Percentiles rank a stretch among this genome's conserved stretches.
phyloP scores from a whole-genome alignment of 1,284 basidiomycete species.

The Phylloporus sp. region DNA sequence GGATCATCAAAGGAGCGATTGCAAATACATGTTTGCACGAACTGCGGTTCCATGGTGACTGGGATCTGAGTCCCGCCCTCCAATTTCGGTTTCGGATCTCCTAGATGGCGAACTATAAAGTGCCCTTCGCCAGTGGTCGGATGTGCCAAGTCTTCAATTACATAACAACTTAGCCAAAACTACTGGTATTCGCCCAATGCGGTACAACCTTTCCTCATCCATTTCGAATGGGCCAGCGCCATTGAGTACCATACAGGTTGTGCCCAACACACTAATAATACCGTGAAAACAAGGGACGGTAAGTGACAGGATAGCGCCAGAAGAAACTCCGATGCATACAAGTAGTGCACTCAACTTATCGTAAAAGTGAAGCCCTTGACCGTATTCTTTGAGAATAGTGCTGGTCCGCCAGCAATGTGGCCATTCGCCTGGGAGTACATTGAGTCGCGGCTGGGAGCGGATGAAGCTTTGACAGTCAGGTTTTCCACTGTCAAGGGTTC shows the following conservation, averaged over 20 bases:
- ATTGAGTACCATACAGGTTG: constrained; percentile 49
- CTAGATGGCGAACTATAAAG: too few relatives aligned
- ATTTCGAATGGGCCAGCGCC: too few relatives aligned
- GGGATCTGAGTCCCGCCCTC: too few relatives aligned
- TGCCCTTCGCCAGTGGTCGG: too few relatives aligned
- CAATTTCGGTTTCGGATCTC: too few relatives aligned
- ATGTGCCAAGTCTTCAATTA: too few relatives aligned
- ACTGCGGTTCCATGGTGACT: too few relatives aligned
- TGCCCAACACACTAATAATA: constrained; percentile 92
- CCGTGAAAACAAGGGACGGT: constrained; percentile 49
- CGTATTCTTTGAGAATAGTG: constrained; percentile 90
- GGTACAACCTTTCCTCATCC: too few relatives aligned
- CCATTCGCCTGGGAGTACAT: constrained; percentile 72
- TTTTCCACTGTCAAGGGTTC: constrained; percentile 75
- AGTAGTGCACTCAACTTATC: constrained; percentile 93
- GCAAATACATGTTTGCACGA: too few relatives aligned
- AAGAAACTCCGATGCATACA: constrained; percentile 48
- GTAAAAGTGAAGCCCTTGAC: constrained; percentile 80
- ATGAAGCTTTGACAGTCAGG: constrained; percentile 79
- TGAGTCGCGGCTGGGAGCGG: constrained; percentile 54
- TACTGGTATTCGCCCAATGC: too few relatives aligned
- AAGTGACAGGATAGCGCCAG: background rate
- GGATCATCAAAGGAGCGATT: too few relatives aligned
- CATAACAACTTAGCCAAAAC: too few relatives aligned
- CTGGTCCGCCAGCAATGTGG: constrained; percentile 89